A percentile compares a stretch with the other conserved stretches of the same genome.
Conservation (phyloP, 805 yeast genomes). For the Wickerhamiella galacta region DNA sequence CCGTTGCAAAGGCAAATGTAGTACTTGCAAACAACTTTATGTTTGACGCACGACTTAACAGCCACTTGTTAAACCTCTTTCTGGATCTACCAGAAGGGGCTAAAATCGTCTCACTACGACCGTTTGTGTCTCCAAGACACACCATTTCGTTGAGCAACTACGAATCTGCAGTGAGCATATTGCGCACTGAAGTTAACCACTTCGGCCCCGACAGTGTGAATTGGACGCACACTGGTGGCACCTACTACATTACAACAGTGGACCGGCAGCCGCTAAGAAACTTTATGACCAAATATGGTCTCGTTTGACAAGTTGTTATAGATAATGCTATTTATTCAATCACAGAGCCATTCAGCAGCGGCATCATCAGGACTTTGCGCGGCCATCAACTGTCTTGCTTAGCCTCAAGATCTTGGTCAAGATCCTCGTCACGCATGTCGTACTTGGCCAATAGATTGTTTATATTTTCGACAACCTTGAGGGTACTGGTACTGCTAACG, state of each 20-base stretch:
- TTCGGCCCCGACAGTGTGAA: conserved; percentile 63
- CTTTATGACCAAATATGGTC: too few species aligned
- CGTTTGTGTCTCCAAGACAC: conserved; percentile 63
- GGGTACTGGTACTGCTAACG: conserved; percentile 9
- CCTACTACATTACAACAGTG: conserved; percentile 62
- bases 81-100: conserved; percentile 54
- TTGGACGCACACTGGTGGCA: conserved; percentile 72
- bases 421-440: conserved; percentile 10
- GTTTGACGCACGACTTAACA: conserved; percentile 61
- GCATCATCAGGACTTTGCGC: too few species aligned
- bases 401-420: conserved; percentile 10
- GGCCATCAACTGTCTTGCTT: not conserved
- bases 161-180: conserved; percentile 43
- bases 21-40: conserved; percentile 69
- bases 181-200: conserved; percentile 43
- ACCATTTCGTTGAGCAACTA: too few species aligned
- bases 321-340: too few species aligned
- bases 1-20: conserved; percentile 48
- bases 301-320: too few species aligned
- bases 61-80: conserved; percentile 47
- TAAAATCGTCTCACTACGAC: conserved; percentile 60
- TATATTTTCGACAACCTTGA: conserved; percentile 13
- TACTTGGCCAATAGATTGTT: conserved; percentile 12
- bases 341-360: too few species aligned
- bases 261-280: too few species aligned